Percentiles rank a stretch among this genome's conserved stretches.
These are phyloP conservation scores for Calonectria fujianensis DNA, from an alignment of 2,329 filamentous ascomycete species.

Conservation along the genomic window DNA sequence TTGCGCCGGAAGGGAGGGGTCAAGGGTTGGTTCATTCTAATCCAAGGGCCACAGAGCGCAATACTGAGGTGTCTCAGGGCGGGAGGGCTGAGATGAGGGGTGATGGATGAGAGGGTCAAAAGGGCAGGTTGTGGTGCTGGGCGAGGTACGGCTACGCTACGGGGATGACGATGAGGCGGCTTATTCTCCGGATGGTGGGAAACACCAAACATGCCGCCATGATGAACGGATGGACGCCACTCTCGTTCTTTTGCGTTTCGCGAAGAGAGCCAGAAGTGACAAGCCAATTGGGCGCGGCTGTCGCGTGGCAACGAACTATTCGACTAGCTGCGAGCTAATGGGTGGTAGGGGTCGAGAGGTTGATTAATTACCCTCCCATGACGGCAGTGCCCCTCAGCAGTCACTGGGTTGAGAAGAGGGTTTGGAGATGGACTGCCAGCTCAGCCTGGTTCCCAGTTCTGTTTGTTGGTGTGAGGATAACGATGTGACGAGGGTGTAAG, in stretches of 20 bases:
- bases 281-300: background rate
- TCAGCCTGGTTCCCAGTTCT: background rate
- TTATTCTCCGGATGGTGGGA: slow-evolving; percentile 25
- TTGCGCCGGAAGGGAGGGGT: background rate
- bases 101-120: background rate
- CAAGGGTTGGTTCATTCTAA: background rate
- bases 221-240: background rate
- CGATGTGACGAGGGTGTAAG: background rate
- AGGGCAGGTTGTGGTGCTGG: background rate
- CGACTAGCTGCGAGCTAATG: slow-evolving; percentile 6
- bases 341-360: background rate
- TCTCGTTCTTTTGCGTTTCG: slow-evolving; percentile 1
- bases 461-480: background rate
- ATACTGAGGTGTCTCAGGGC: slow-evolving; percentile 8
- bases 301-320: slow-evolving; percentile 15
- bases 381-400: background rate
- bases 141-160: background rate
- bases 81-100: slow-evolving; percentile 13
- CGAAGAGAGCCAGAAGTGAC: slow-evolving; percentile 16
- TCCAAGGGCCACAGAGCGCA: slow-evolving; percentile 7
- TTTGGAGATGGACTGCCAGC: background rate
- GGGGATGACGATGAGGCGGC: background rate
- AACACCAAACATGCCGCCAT: slow-evolving; percentile 12
- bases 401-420: background rate
- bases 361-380: background rate